Conservation (phyloP, 2,329 filamentous ascomycete genomes). For the Xylariomycetidae sp. region DNA sequence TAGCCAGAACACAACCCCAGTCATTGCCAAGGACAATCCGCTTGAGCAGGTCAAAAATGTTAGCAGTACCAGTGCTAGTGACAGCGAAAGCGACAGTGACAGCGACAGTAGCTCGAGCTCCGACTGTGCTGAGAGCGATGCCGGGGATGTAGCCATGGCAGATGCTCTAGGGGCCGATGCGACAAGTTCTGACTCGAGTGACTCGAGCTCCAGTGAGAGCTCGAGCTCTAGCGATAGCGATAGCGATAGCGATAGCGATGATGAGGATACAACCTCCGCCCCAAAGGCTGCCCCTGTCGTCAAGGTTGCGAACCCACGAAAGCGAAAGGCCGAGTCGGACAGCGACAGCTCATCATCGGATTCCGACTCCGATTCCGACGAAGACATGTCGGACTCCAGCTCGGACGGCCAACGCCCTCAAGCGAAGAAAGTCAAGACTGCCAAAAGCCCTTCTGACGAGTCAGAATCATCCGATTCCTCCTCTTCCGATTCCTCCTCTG, state of each 20-base stretch:
- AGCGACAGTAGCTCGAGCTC: slow-evolving; percentile 18
- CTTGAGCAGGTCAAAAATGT: slow-evolving; percentile 22
- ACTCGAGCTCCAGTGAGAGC: slow-evolving; percentile 31
- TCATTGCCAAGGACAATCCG: slow-evolving; percentile 19
- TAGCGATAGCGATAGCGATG: slow-evolving; percentile 30
- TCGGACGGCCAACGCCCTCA: slow-evolving; percentile 36
- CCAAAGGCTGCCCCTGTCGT: slow-evolving; percentile 23
- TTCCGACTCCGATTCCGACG: slow-evolving; percentile 35
- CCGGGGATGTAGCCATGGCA: slow-evolving; percentile 47
- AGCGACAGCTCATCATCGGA: slow-evolving; percentile 35
- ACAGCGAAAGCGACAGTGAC: slow-evolving; percentile 24
- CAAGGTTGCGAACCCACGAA: slow-evolving; percentile 41
- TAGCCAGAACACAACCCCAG: slow-evolving; percentile 24
- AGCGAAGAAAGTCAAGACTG: slow-evolving; percentile 42
- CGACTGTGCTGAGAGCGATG: too few species aligned
- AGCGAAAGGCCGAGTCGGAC: slow-evolving; percentile 47
- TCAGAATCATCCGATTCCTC: slow-evolving; percentile 33
- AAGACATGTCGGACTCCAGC: slow-evolving; percentile 30
- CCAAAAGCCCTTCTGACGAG: slow-evolving; percentile 25
- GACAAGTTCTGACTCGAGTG: slow-evolving; percentile 20
- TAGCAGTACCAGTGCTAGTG: slow-evolving; percentile 23
- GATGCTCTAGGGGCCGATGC: slow-evolving; percentile 32
- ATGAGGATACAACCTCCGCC: slow-evolving; percentile 14
- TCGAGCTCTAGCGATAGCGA: slow-evolving; percentile 28
- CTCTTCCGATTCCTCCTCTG: slow-evolving; percentile 22